Conservation (phyloP, 345 rosid species). For the Eucalyptus paniculata region DNA sequence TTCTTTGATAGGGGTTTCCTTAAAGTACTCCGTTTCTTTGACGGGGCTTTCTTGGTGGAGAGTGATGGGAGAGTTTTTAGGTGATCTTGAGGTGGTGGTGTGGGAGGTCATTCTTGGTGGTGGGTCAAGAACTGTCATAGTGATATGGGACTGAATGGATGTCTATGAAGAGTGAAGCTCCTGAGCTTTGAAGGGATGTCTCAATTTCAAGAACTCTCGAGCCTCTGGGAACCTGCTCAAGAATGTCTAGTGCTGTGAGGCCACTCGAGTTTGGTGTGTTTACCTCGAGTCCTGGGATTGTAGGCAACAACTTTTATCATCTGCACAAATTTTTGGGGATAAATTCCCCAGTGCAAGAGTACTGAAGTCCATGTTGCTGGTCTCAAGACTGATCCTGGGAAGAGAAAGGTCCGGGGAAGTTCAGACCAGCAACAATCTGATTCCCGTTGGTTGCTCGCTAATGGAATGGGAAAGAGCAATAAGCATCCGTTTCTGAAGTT, state of each 20-base stretch:
- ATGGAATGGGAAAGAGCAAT: conserved; percentile 68
- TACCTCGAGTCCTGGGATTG: no score
- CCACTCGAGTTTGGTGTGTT: no score
- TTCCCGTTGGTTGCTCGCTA: conserved; percentile 84
- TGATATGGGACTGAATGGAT: neutral
- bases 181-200: no score
- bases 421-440: conserved; percentile 70
- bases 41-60: neutral
- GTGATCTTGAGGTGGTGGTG: neutral
- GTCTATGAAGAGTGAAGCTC: neutral
- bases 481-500: conserved; percentile 46
- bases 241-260: no score
- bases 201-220: no score
- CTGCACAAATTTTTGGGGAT: no score
- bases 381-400: conserved; percentile 36
- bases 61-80: no score
- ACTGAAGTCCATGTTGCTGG: conserved; percentile 83
- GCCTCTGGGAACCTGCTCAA: no score
- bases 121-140: neutral
- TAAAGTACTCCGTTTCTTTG: no score
- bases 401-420: conserved; percentile 63
- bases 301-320: no score
- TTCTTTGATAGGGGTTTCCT: no score
- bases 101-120: neutral
- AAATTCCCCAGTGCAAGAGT: conserved; percentile 44